Conservation (phyloP, 2,329 filamentous ascomycete genomes). For the Erysiphe neolycopersici region DNA sequence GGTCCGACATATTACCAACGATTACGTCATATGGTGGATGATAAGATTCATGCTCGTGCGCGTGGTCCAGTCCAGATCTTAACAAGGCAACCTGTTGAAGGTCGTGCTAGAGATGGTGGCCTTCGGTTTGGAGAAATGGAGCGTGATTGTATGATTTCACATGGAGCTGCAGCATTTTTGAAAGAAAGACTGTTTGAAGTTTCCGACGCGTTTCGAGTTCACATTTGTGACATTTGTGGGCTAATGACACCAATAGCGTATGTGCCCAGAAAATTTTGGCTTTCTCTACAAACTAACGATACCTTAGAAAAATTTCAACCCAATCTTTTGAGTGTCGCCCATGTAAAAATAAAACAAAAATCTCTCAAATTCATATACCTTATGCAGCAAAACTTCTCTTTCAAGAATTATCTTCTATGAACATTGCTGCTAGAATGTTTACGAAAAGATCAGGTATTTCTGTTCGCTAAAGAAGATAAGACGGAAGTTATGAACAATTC, state of each 20-base stretch:
- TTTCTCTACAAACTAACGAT: conserved; percentile 13
- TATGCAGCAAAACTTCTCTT: conserved; percentile 96
- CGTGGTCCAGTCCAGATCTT: conserved; percentile 92
- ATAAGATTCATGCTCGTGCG: conserved; percentile 98
- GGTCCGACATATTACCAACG: conserved; percentile 98
- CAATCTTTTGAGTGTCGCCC: conserved; percentile 90
- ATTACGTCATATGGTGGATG: conserved; percentile 96
- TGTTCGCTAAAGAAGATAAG: conserved; percentile 24
- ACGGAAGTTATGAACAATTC: too few relatives aligned
- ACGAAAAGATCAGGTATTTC: conserved; percentile 57
- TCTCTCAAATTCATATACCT: conserved; percentile 90
- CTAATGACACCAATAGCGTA: conserved; percentile 98
- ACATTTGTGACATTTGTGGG: conserved; percentile 95
- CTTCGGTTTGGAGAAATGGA: conserved; percentile 99
- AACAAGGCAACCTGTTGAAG: conserved; percentile 89
- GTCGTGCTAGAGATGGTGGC: conserved; percentile 92
- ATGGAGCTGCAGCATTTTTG: conserved; percentile 85
- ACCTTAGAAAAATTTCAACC: conserved; percentile 60
- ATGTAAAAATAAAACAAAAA: conserved; percentile 98
- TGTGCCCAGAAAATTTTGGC: conserved; percentile 19
- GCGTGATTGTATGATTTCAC: conserved; percentile 99
- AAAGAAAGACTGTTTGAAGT: conserved; percentile 96
- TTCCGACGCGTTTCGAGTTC: conserved; percentile 89
- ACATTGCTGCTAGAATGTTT: conserved; percentile 94
- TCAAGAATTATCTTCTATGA: conserved; percentile 95